These are phyloP conservation scores for Xylariaceae sp. DNA, from an alignment of 2,329 filamentous ascomycete species.

Conservation along the genomic window DNA sequence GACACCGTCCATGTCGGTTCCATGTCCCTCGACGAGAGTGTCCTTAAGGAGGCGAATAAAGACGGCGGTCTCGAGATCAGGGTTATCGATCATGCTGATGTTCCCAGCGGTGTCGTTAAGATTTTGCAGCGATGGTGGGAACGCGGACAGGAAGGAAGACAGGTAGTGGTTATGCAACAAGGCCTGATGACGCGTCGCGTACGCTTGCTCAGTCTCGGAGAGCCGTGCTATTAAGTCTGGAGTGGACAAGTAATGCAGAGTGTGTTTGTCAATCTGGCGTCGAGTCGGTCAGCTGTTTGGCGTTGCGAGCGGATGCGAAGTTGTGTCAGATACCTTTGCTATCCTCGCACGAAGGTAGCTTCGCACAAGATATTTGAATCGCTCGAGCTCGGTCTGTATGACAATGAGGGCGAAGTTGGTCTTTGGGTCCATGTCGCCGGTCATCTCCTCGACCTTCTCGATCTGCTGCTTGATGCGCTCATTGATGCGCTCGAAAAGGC, in stretches of 20 bases:
- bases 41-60: slow-evolving; percentile 78
- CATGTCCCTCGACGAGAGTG: slow-evolving; percentile 62
- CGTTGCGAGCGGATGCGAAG: slow-evolving; percentile 4
- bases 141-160: slow-evolving; percentile 80
- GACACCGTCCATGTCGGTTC: slow-evolving; percentile 67
- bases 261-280: slow-evolving; percentile 73
- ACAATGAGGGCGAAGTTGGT: slow-evolving; percentile 93
- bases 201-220: slow-evolving; percentile 77
- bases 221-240: slow-evolving; percentile 65
- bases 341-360: slow-evolving; percentile 84
- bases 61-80: slow-evolving; percentile 82
- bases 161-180: slow-evolving; percentile 85
- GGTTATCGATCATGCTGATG: slow-evolving; percentile 88
- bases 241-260: slow-evolving; percentile 72
- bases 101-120: slow-evolving; percentile 91
- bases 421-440: slow-evolving; percentile 84
- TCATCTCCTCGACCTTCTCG: slow-evolving; percentile 75
- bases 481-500: slow-evolving; percentile 82
- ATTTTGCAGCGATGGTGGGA: slow-evolving; percentile 79
- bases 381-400: slow-evolving; percentile 93
- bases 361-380: slow-evolving; percentile 89
- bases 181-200: slow-evolving; percentile 83
- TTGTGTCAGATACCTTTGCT: slow-evolving; percentile 68
- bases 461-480: slow-evolving; percentile 73
- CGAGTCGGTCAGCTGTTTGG: slow-evolving; percentile 32